Evolutionary conservation across 495 filamentous ascomycete genomes (phyloP), one percentile per base, ranked within the genome.

Genomic region (Penicillium angulare): DNA sequence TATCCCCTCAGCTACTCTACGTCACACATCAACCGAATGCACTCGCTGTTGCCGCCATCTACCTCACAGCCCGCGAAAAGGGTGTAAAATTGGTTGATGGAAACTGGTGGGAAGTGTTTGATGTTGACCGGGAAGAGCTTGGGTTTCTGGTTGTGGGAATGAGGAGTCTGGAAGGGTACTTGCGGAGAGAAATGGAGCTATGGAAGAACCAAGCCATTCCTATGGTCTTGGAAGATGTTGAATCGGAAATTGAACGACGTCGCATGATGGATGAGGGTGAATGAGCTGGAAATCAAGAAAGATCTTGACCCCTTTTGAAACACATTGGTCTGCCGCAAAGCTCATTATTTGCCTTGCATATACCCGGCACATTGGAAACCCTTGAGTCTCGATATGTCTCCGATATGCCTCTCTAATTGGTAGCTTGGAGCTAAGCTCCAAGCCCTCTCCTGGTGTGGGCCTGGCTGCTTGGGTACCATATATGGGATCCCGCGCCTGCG

Each of bases 81-180:
- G 84, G 77, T 0, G 79, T 86, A 23, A 89, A 87, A 64, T 75
- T 97, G 67, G 87, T 92, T 2, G 85, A 85, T 42, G 77, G 73
- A 20, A 86, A 89, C 43, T 98, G 93, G 93, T 98, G 93, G 93
- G 91, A 95, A 69, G 88, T 97, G 0, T 97, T 98, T 67, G 93
- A 98, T 72, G 88, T 91, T n/a, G 92, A 97, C 42, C 77, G 95
- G 17, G 93, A 98, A 76, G 91, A 96, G 65, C 73, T 97, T 40
- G 93, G 93, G 3, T 97, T 97, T 59, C 60, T 98, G 55, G 92
- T 95, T 10, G 89, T 96, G 21, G 91, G 76, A 0, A 83, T 98
- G 82, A 71, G 80, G 41, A 96, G 92, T 48, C 75, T 92, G 38
- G 86, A 87, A 55, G 85, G 82, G 0, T 92, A 87, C 68, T 85